Evolutionary conservation across 2,329 filamentous ascomycete species (phyloP), one percentile per base, ranked within the genome.

Genomic region (Apiospora rasikravindrae): DNA sequence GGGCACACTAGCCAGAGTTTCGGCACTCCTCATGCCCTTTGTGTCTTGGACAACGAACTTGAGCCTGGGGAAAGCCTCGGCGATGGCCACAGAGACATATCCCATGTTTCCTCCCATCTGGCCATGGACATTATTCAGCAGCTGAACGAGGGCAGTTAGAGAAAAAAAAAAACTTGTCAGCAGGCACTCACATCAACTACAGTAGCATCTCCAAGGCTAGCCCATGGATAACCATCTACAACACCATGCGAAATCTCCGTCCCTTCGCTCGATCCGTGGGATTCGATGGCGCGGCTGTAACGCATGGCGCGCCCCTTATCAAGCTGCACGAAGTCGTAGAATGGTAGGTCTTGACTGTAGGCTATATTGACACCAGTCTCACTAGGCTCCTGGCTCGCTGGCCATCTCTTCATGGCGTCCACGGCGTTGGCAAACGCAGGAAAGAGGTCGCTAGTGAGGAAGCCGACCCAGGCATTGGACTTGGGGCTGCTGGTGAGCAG

Each of bases 21-120:
- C 67, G 10, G 74, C 67, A 75, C 72, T 24, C 24, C 70, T 73
- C 14, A 76, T 67, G 33, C 77, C 84, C 67, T 45, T 37, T 16
- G n/a, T 45, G 67, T 69, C 67, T 81, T 76, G 84, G 78, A 72
- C 78, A 0, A 77, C 70, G 22, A 76, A 76, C 13, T 71, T 72
- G 2, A 77, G 40, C 11, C 45, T 66, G 6, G 74, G 74, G 44
- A 64, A 72, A 14, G 61, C 70, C 8, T 68, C 57, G 5, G 71
- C 74, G 26, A 76, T 37, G 16, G 72, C 73, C 8, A 75, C 29
- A 45, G 53, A 71, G 16, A 70, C 71, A 13, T 73, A 71, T 4
- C 74, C 73, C 57, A 73, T 26, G 24, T 69, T 47, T 8, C 67
- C 67, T 49, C 67, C 67, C 67, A 69, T 69, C 67, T 69, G n/a